A percentile compares a stretch with the other conserved stretches of the same genome.
Conservation (phyloP, 1,284 basidiomycete species). For the Laetiporus sulphureus region DNA sequence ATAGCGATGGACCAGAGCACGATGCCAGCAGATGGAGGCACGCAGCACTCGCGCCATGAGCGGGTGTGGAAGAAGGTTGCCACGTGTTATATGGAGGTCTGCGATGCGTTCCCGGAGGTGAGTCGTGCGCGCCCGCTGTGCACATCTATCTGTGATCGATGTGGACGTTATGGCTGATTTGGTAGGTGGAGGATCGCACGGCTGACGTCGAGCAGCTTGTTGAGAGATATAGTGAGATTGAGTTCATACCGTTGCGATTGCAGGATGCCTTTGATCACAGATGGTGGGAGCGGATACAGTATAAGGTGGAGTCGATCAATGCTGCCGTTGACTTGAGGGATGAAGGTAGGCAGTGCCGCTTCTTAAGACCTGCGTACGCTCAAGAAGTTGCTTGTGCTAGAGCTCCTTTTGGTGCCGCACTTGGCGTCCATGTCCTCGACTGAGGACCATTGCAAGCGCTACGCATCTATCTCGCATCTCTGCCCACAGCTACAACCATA, state of each 20-base stretch:
- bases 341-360: constrained; percentile 41
- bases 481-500: constrained; percentile 76
- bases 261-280: constrained; percentile 66
- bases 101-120: constrained; percentile 55
- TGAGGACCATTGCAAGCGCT: constrained; percentile 45
- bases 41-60: constrained; percentile 57
- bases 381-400: neutral
- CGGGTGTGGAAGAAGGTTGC: constrained; percentile 54
- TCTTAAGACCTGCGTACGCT: neutral
- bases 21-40: constrained; percentile 42
- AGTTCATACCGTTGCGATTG: constrained; percentile 54
- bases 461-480: constrained; percentile 53
- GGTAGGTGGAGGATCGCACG: constrained; percentile 49
- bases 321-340: constrained; percentile 40
- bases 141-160: neutral
- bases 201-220: constrained; percentile 43
- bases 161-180: constrained; percentile 4
- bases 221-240: constrained; percentile 40
- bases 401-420: constrained; percentile 5
- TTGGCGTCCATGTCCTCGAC: constrained; percentile 29
- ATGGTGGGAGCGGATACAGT: constrained; percentile 54
- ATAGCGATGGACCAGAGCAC: constrained; percentile 31
- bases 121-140: constrained; percentile 17
- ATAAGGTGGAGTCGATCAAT: constrained; percentile 18
- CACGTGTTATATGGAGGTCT: constrained; percentile 68